Evolutionary conservation across 2,329 filamentous ascomycete genomes (phyloP), one percentile per base, ranked within the genome.

Genomic region (Ramichloridium luteum): DNA sequence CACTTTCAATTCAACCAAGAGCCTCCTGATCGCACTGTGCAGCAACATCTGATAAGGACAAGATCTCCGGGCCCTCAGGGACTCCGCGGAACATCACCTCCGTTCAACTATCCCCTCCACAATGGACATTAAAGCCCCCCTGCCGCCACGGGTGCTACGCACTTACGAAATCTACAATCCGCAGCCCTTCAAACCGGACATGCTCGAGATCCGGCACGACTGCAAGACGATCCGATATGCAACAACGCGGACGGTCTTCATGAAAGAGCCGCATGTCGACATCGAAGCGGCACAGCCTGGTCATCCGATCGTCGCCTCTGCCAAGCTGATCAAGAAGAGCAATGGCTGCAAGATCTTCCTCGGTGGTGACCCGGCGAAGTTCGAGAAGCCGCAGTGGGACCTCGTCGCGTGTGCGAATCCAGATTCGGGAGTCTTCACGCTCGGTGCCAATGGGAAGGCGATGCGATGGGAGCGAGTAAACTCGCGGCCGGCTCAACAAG

Each of bases 381-480:
- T n/a, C 8, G 20, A 23, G 20, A 23, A 23, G n/a, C 20, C 20
- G 20, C 20, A 23, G 20, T 23, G 20, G 20, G 20, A 23, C 8
- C 20, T 23, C 8, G 20, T 23, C 20, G 20, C 20, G 20, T 23
- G 20, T 23, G 20, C 20, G 20, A 23, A 23, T n/a, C 20, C 20
- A 23, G 20, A 23, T 8, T n/a, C 8, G 20, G 20, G 20, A n/a
- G n/a, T 23, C 20, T 23, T 8, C 20, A 23, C n/a, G 20, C n/a
- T 23, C 20, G n/a, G n/a, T n/a, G n/a, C n/a, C 20, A 23, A n/a
- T n/a, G 20, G 20, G 8, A 23, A n/a, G 8, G 20, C 20, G 8
- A n/a, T 23, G 8, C 20, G 8, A n/a, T 23, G 20, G 20, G n/a
- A n/a, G n/a, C n/a, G n/a, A n/a, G n/a, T n/a, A n/a, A n/a, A n/a